phyloP scores from a whole-genome alignment of 2,329 filamentous ascomycete species.

The Myriosclerotinia curreyana region DNA sequence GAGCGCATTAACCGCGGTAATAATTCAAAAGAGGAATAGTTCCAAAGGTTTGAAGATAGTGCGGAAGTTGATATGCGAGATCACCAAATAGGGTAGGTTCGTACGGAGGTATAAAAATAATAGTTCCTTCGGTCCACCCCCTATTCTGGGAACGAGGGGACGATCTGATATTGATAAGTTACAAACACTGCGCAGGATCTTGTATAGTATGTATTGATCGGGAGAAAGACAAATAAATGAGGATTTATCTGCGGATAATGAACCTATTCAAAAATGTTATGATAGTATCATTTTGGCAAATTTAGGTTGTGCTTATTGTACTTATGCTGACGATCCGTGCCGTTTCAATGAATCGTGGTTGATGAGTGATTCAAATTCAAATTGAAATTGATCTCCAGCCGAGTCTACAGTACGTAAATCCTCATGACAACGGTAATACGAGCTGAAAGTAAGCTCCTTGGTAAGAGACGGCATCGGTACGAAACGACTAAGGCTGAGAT shows the following conservation, averaged over 20 bases:
- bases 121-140: conserved; percentile 10
- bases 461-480: conserved; percentile 17
- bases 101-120: not conserved
- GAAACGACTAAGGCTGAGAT: conserved; percentile 22
- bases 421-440: conserved; percentile 22
- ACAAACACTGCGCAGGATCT: conserved; percentile 6
- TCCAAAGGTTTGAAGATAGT: not conserved
- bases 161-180: conserved; percentile 13
- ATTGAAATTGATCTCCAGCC: not conserved
- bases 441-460: conserved; percentile 20
- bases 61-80: conserved; percentile 12
- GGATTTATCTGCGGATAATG: not conserved
- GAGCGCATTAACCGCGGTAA: conserved; percentile 13
- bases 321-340: conserved; percentile 14
- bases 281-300: not conserved
- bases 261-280: not conserved
- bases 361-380: conserved; percentile 4
- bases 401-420: conserved; percentile 4
- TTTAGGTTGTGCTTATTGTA: not conserved
- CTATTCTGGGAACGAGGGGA: conserved; percentile 4
- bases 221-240: conserved; percentile 3
- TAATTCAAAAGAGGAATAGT: not conserved
- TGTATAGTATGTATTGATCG: not conserved
- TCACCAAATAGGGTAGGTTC: conserved; percentile 15
- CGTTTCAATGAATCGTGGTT: conserved; percentile 8